These are phyloP conservation scores for Trapa bicornis DNA, from an alignment of 345 rosid genomes.

Conservation along the genomic window DNA sequence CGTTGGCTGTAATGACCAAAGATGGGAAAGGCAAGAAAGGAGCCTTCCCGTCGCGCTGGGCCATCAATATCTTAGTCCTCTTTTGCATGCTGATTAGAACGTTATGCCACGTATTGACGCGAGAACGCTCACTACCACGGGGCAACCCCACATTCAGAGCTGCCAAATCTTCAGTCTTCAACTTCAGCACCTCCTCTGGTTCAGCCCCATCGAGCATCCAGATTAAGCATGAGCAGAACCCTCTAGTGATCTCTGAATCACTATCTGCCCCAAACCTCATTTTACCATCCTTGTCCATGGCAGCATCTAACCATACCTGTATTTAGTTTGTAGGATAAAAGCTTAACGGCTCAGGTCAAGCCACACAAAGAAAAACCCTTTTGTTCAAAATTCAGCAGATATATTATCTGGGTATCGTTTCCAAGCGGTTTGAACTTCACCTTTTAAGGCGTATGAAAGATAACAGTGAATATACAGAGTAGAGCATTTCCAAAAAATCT, in stretches of 20 bases:
- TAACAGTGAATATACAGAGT: not conserved
- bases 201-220: slow-evolving; percentile 50
- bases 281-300: slow-evolving; percentile 44
- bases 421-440: too few species aligned
- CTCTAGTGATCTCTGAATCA: slow-evolving; percentile 74
- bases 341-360: not conserved
- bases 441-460: too few species aligned
- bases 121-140: slow-evolving; percentile 47
- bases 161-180: slow-evolving; percentile 63
- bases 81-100: slow-evolving; percentile 85
- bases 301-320: slow-evolving; percentile 77
- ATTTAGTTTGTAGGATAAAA: slow-evolving; percentile 5
- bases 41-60: slow-evolving; percentile 45
- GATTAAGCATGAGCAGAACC: slow-evolving; percentile 68
- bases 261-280: slow-evolving; percentile 75
- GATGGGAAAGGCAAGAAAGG: slow-evolving; percentile 78
- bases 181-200: slow-evolving; percentile 63
- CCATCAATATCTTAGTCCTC: slow-evolving; percentile 53
- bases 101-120: slow-evolving; percentile 91
- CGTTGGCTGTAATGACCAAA: slow-evolving; percentile 40
- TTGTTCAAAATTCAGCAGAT: not conserved
- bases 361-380: not conserved
- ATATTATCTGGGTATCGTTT: too few species aligned
- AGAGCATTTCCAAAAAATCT: not conserved
- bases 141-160: slow-evolving; percentile 51